A percentile compares a stretch with the other conserved stretches of the same genome.
Evolutionary conservation across 2,329 filamentous ascomycete species (phyloP).

Genomic region (Plenodomus biglobosus): DNA sequence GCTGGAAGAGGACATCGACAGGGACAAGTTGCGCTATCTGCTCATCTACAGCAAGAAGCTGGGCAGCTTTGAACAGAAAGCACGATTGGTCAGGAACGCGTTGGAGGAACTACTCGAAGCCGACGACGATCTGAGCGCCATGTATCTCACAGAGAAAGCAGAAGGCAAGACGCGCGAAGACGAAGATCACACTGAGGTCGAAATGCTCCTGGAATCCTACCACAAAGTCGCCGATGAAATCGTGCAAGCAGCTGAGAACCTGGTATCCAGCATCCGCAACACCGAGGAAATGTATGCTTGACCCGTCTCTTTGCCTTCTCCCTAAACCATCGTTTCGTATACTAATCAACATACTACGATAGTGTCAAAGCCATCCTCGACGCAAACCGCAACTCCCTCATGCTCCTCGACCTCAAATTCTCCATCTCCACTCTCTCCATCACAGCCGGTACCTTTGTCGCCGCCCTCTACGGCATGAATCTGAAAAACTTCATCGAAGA

Average conservation of each 20-base stretch:
- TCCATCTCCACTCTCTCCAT: constrained; percentile 93
- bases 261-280: constrained; percentile 93
- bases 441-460: constrained; percentile 90
- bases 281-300: constrained; percentile 89
- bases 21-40: constrained; percentile 86
- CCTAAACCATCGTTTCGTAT: background rate
- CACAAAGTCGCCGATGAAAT: constrained; percentile 98
- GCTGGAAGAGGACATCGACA: constrained; percentile 93
- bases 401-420: constrained; percentile 96
- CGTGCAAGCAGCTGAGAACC: constrained; percentile 88
- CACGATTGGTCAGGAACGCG: constrained; percentile 87
- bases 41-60: constrained; percentile 94
- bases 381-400: constrained; percentile 95
- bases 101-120: constrained; percentile 95
- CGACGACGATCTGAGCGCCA: constrained; percentile 88
- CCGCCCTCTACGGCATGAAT: constrained; percentile 99
- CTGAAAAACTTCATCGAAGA: constrained; percentile 98
- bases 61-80: constrained; percentile 96
- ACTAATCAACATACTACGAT: constrained; percentile 19
- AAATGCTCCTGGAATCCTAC: constrained; percentile 95
- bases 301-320: background rate
- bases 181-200: constrained; percentile 92
- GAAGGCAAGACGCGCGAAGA: constrained; percentile 71
- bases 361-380: constrained; percentile 96
- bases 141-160: constrained; percentile 92